Conservation (phyloP, 164 flowering plant genomes). For the Vitis rupestris region DNA sequence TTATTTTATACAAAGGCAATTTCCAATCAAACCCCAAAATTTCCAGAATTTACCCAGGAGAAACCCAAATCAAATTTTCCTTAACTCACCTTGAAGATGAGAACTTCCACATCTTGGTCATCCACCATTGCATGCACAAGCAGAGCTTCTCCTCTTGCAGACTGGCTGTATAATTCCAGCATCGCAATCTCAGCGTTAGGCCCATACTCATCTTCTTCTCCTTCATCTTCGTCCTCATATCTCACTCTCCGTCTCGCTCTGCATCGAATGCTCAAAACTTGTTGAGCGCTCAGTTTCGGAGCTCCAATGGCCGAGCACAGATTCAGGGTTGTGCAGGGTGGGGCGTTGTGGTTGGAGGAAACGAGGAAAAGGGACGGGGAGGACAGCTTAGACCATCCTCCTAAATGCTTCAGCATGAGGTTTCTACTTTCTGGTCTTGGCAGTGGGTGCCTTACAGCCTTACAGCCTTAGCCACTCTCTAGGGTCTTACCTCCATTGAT, state of each 20-base stretch:
- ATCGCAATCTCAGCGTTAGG: slow-evolving; percentile 57
- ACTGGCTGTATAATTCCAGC: slow-evolving; percentile 61
- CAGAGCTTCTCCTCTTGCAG: slow-evolving; percentile 55
- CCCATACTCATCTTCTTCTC: slow-evolving; percentile 42
- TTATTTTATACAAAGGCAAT: too few relatives aligned
- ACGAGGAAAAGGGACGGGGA: slow-evolving; percentile 2
- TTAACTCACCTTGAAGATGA: slow-evolving; percentile 60
- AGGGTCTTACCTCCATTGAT: too few relatives aligned
- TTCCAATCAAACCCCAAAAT: too few relatives aligned
- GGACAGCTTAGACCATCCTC: slow-evolving; percentile 1
- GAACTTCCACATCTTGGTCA: slow-evolving; percentile 58
- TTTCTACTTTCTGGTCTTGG: background rate
- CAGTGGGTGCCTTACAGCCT: background rate
- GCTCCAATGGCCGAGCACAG: background rate
- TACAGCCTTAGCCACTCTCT: too few relatives aligned
- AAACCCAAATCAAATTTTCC: too few relatives aligned
- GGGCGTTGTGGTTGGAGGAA: background rate
- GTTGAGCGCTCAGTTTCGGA: background rate
- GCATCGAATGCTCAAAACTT: slow-evolving; percentile 3
- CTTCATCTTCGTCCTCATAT: slow-evolving; percentile 40
- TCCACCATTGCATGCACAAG: slow-evolving; percentile 63
- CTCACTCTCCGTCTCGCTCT: slow-evolving; percentile 48
- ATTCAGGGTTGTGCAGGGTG: background rate
- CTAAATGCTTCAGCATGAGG: slow-evolving; percentile 1
- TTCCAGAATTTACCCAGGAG: too few relatives aligned